Evolutionary conservation across 805 yeast species (phyloP), one percentile per base, ranked within the genome.

Genomic region (Spathaspora girioi): DNA sequence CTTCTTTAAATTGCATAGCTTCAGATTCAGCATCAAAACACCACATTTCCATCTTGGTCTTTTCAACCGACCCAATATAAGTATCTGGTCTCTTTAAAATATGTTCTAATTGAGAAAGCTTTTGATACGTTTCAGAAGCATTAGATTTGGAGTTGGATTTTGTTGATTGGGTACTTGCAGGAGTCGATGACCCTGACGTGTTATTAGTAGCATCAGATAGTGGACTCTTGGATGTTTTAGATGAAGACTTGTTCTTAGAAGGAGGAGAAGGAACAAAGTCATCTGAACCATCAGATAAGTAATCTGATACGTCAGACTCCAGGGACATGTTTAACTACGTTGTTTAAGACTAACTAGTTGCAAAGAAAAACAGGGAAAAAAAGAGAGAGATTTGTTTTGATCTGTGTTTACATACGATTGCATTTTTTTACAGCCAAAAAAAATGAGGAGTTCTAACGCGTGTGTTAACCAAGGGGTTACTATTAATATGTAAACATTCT

Each of bases 31-130:
- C 63, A 65, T 91, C 89, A 61, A 78, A 85, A 38, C 90, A 79
- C 99, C 99, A 94, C 82, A 89, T 86, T 48, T 82, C 83, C 49
- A 86, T 80, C 50, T 83, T 86, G 49, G 87, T 83, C 49, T 79
- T 81, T 70, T 94, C 99, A 20, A 92, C 87, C 1, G 97, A 91
- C 5, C 99, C 99, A 59, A 94, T 86, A 70, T 94, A 94, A 2
- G 99, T 93, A 68, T 94, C 99, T 0, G 99, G 99, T 69, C 99
- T 86, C 68, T 91, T 91, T 63, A 94, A 77, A 51, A 94, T 93
- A 77, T 94, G 99, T 65, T 94, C 98, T 61, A 94, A 77, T 70
- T 93, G 99, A 2, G 97, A 86, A 45, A 94, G 83, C 73, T 89
- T 89, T 70, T 93, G 98, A 71, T 94, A 94, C 61, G 89, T 91